Evolutionary conservation across 116 monocot species (phyloP).

Genomic region (Posidonia oceanica): DNA sequence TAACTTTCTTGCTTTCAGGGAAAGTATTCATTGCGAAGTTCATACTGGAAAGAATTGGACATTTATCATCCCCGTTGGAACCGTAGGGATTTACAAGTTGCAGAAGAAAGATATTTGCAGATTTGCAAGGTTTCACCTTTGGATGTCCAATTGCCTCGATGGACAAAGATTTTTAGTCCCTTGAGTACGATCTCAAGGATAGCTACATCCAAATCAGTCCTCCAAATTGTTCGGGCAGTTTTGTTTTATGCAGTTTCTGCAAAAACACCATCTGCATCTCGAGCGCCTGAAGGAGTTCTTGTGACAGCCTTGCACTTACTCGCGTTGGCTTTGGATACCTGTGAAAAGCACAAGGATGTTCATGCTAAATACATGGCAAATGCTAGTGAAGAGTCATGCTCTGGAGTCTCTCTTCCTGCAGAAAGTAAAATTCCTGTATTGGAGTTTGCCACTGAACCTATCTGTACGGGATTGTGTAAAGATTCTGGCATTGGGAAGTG

Average conservation of each 20-base stretch:
- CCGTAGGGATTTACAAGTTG: slow-evolving; percentile 70
- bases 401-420: background rate
- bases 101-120: slow-evolving; percentile 76
- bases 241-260: slow-evolving; percentile 63
- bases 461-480: slow-evolving; percentile 18
- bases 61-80: slow-evolving; percentile 95
- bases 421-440: slow-evolving; percentile 38
- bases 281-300: slow-evolving; percentile 79
- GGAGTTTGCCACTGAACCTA: slow-evolving; percentile 40
- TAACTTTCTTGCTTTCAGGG: slow-evolving; percentile 37
- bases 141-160: slow-evolving; percentile 64
- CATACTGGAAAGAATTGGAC: slow-evolving; percentile 86
- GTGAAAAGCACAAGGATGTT: slow-evolving; percentile 20
- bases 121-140: slow-evolving; percentile 67
- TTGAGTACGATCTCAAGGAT: slow-evolving; percentile 48
- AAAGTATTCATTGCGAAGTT: slow-evolving; percentile 61
- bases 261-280: slow-evolving; percentile 34
- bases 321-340: slow-evolving; percentile 70
- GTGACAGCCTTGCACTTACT: slow-evolving; percentile 74
- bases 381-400: slow-evolving; percentile 8
- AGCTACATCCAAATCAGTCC: slow-evolving; percentile 57
- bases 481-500: slow-evolving; percentile 24
- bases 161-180: slow-evolving; percentile 56
- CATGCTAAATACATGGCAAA: background rate
- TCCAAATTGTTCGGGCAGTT: slow-evolving; percentile 60